Evolutionary conservation across 352 stramenopile genomes (phyloP), one percentile per base, ranked within the genome.

Genomic region (Elongisporangium undulatum): DNA sequence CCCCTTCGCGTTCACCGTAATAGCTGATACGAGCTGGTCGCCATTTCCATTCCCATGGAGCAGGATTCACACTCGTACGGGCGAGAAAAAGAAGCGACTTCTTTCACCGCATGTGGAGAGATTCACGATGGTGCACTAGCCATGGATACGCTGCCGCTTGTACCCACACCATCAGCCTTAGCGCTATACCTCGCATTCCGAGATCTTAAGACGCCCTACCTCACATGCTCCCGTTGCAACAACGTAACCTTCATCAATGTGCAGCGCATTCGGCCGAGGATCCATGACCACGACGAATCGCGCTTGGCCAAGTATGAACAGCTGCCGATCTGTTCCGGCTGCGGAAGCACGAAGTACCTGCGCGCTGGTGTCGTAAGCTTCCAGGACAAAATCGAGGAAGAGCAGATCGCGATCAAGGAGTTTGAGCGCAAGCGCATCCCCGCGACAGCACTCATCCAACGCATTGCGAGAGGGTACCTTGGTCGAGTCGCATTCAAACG

Each of bases 211-310:
- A 92, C 82, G 17, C 80, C 83, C 21, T 92, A 92, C 38, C 68
- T 91, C 50, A 92, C 79, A 17, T 94, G 84, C 55, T 80, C 80
- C 49, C 73, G 78, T 38, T 94, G 82, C 74, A 94, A 94, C 59
- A 84, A 68, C 61, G 68, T 94, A 49, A 79, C 77, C 6, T 92
- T 94, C 66, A 74, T 94, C 61, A 79, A 91, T 45, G 63, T 90
- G 8, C 64, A 67, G 17, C 71, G 69, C 45, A 71, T 94, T 12
- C 73, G 79, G 0, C 48, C 48, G 2, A 50, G 52, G 9, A 53
- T 55, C 17, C 48, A 54, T 10, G 21, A 53, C 10, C 57, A 57
- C 10, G 63, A 58, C 19, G 58, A 58, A 20, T 34, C 51, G 10
- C 70, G 58, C 12, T 66, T 75, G 53, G 38, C 23, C 13, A 38